A percentile compares a stretch with the other conserved stretches of the same genome.
Evolutionary conservation across 441 rosid species (phyloP).

Genomic region (Geranium incanum): DNA sequence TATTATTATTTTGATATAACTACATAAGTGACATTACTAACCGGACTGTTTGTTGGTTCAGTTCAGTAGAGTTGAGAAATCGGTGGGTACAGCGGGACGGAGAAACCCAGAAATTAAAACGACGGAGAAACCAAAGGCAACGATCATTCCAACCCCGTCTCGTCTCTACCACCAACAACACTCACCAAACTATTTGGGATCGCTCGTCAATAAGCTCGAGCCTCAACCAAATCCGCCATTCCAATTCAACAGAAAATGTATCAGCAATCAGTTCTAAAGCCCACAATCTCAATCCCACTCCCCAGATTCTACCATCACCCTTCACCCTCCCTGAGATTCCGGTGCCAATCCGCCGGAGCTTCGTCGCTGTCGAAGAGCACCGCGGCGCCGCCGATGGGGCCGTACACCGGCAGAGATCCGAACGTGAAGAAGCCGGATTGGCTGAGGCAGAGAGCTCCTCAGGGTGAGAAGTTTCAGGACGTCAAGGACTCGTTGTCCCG

Average conservation of each 20-base stretch:
- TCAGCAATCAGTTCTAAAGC: constrained; percentile 39
- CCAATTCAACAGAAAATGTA: constrained; percentile 27
- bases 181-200: neutral
- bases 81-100: neutral
- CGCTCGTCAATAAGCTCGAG: neutral
- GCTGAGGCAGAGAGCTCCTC: constrained; percentile 91
- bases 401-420: constrained; percentile 75
- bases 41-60: too few species aligned
- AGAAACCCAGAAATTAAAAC: neutral
- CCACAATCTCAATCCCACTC: constrained; percentile 37
- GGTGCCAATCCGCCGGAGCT: constrained; percentile 33
- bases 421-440: constrained; percentile 73
- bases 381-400: constrained; percentile 38
- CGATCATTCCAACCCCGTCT: neutral
- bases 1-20: too few species aligned
- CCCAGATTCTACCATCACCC: constrained; percentile 21
- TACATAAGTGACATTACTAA: too few species aligned
- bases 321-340: constrained; percentile 25
- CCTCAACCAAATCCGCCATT: neutral
- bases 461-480: constrained; percentile 66
- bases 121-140: constrained; percentile 23
- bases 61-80: neutral
- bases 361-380: constrained; percentile 16
- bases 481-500: constrained; percentile 68
- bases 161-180: neutral